Conservation (phyloP, 2,329 filamentous ascomycete genomes). For the Colletotrichum caudatum region DNA sequence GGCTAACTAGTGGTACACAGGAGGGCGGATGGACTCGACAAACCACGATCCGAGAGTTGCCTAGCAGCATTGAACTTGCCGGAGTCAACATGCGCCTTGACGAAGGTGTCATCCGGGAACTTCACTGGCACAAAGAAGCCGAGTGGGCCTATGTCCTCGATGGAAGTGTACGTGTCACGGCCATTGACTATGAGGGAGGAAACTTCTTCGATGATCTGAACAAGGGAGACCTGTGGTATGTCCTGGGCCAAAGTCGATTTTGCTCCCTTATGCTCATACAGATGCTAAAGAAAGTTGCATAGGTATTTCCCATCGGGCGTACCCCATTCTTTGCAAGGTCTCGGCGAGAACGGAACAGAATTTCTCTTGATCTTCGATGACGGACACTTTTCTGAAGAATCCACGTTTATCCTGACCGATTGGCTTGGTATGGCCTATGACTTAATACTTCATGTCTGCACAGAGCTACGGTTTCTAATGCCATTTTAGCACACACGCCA, state of each 20-base stretch:
- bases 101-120: constrained; percentile 77
- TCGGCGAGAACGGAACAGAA: constrained; percentile 47
- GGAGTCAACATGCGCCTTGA: constrained; percentile 86
- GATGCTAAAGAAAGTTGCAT: neutral
- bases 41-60: constrained; percentile 75
- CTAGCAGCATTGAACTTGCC: constrained; percentile 76
- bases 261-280: too few relatives aligned
- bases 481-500: constrained; percentile 71
- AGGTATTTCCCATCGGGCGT: constrained; percentile 80
- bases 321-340: constrained; percentile 75
- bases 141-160: constrained; percentile 83
- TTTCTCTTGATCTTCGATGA: constrained; percentile 61
- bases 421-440: constrained; percentile 68
- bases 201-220: constrained; percentile 82
- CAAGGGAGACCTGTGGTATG: constrained; percentile 76
- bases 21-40: constrained; percentile 83
- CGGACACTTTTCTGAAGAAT: constrained; percentile 67
- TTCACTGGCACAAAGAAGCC: constrained; percentile 85
- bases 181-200: constrained; percentile 79
- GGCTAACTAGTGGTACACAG: constrained; percentile 50
- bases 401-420: constrained; percentile 79
- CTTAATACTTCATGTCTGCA: neutral
- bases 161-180: constrained; percentile 77
- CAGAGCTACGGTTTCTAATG: neutral
- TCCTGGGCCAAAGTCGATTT: neutral